These are phyloP conservation scores for Fusarium sp. DNA, from an alignment of 2,329 filamentous ascomycete species.

Conservation along the genomic window DNA sequence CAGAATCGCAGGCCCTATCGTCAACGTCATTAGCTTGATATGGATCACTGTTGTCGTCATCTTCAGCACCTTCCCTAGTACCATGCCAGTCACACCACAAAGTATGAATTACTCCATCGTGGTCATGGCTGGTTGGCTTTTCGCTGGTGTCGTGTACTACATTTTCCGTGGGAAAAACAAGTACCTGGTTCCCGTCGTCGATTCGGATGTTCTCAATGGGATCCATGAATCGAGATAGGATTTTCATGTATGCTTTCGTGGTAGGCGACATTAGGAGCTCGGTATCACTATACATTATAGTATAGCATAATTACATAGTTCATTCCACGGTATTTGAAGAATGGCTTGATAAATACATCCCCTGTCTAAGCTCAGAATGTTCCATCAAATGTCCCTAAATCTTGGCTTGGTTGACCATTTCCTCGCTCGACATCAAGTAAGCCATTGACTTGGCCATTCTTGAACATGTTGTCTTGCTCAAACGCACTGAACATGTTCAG, in stretches of 20 bases:
- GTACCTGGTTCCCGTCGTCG: conserved; percentile 41
- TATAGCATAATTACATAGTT: too few relatives aligned
- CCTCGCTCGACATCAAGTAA: not conserved
- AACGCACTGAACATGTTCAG: conserved; percentile 22
- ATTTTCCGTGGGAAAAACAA: conserved; percentile 41
- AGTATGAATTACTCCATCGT: conserved; percentile 65
- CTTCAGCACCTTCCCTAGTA: conserved; percentile 62
- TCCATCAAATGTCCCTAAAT: not conserved
- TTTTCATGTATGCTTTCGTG: too few relatives aligned
- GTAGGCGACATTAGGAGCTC: too few relatives aligned
- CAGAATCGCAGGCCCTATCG: conserved; percentile 48
- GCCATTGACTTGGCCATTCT: not conserved
- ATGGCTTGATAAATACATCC: not conserved
- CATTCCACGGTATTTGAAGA: not conserved
- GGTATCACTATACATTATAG: too few relatives aligned
- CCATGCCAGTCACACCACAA: conserved; percentile 57
- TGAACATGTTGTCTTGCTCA: conserved; percentile 16
- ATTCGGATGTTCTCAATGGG: conserved; percentile 1
- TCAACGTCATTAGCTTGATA: conserved; percentile 59
- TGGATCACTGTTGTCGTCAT: conserved; percentile 62
- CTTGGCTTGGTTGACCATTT: not conserved
- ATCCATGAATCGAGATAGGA: not conserved
- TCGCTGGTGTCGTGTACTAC: conserved; percentile 56
- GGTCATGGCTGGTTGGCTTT: conserved; percentile 58
- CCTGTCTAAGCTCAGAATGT: not conserved